Conservation (phyloP, 805 yeast species). For the Blastobotrys muscicola region DNA sequence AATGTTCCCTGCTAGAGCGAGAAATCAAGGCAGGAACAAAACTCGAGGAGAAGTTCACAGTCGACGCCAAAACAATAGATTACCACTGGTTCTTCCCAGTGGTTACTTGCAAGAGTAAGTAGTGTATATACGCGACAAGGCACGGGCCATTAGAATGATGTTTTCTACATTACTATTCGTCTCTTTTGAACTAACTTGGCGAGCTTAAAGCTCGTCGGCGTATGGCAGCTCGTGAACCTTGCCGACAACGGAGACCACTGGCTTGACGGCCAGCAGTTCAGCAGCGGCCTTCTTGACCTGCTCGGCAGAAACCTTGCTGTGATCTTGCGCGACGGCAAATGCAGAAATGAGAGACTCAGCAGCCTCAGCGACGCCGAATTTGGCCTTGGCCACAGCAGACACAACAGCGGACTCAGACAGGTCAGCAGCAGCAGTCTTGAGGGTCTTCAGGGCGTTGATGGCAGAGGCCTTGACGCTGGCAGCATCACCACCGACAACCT, state of each 20-base stretch:
- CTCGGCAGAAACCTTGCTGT: constrained; percentile 23
- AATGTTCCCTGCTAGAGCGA: constrained; percentile 1
- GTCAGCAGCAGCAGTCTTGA: constrained; percentile 22
- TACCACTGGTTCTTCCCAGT: constrained; percentile 43
- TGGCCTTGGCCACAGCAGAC: constrained; percentile 46
- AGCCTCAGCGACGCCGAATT: constrained; percentile 46
- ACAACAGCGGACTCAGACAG: constrained; percentile 31
- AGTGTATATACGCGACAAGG: too few species aligned
- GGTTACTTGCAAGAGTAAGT: constrained; percentile 7
- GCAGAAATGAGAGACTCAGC: constrained; percentile 33
- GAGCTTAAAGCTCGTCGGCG: constrained; percentile 60
- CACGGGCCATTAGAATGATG: too few species aligned
- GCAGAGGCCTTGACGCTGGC: constrained; percentile 51
- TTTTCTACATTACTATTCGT: background rate
- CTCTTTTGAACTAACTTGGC: background rate
- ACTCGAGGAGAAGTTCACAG: background rate
- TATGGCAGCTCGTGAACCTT: constrained; percentile 78
- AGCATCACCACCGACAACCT: constrained; percentile 52
- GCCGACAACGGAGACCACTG: constrained; percentile 86
- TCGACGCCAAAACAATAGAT: constrained; percentile 18
- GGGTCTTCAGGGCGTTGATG: constrained; percentile 29
- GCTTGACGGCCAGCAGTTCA: constrained; percentile 38
- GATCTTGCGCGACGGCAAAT: constrained; percentile 35
- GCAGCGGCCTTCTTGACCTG: constrained; percentile 28
- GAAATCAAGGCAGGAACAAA: background rate